A percentile compares a stretch with the other conserved stretches of the same genome.
phyloP scores from a whole-genome alignment of 2,329 filamentous ascomycete species.

The Calonectria pauciramosa region DNA sequence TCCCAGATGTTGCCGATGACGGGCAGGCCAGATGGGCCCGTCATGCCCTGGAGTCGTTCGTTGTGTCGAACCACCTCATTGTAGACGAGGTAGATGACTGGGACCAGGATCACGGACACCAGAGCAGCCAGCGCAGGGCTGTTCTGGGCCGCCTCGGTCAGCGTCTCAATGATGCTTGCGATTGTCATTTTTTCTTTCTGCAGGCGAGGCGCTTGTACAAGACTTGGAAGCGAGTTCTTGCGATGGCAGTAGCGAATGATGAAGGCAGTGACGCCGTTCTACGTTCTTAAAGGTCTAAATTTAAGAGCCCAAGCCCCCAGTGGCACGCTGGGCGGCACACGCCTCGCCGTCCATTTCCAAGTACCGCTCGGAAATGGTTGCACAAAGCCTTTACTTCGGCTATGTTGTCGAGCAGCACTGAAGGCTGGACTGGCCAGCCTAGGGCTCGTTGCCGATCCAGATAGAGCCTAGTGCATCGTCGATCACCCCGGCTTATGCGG shows the following conservation, averaged over 20 bases:
- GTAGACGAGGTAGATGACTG: slow-evolving; percentile 60
- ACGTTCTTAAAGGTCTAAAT: neutral
- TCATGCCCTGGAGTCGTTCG: slow-evolving; percentile 60
- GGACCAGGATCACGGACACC: slow-evolving; percentile 44
- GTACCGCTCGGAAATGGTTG: slow-evolving; percentile 16
- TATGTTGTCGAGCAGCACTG: neutral
- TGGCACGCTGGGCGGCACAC: neutral
- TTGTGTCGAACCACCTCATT: slow-evolving; percentile 63
- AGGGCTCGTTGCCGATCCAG: neutral
- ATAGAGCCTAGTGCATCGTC: neutral
- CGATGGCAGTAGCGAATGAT: neutral
- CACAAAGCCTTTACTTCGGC: slow-evolving; percentile 2
- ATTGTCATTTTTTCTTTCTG: slow-evolving; percentile 43
- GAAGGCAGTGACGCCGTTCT: neutral
- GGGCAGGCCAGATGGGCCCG: slow-evolving; percentile 64
- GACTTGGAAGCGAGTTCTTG: neutral
- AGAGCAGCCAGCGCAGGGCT: slow-evolving; percentile 42
- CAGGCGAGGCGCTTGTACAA: neutral
- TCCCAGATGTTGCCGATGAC: slow-evolving; percentile 69
- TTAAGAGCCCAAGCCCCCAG: slow-evolving; percentile 2
- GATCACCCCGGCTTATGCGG: slow-evolving; percentile 8
- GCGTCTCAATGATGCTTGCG: slow-evolving; percentile 36
- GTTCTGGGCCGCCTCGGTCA: slow-evolving; percentile 33
- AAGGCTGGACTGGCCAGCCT: no score
- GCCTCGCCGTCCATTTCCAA: neutral